Conservation (phyloP, 2,329 filamentous ascomycete genomes). For the Cordyceps cicadae region DNA sequence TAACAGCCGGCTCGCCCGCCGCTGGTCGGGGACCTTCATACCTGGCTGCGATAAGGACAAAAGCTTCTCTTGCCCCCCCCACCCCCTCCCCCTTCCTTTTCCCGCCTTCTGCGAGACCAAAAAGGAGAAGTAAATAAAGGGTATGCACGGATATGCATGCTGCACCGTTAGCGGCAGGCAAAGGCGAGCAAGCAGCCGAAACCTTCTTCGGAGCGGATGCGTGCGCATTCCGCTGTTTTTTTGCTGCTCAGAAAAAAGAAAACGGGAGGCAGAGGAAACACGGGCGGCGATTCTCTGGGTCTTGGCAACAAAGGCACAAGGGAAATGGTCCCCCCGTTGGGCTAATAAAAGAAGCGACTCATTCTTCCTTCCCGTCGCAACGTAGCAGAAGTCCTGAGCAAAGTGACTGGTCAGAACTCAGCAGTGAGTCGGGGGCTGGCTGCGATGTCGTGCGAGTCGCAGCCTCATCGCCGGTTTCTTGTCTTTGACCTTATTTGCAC, state of each 20-base stretch:
- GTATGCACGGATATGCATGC: too few species aligned
- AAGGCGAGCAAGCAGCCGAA: too few species aligned
- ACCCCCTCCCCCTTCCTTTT: too few species aligned
- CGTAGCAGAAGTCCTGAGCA: background rate
- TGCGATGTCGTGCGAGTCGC: background rate
- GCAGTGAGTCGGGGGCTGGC: background rate
- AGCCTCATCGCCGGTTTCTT: constrained; percentile 1
- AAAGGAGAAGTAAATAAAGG: too few species aligned
- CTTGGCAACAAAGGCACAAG: background rate
- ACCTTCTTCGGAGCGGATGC: too few species aligned
- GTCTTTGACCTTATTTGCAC: background rate
- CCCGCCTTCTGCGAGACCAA: too few species aligned
- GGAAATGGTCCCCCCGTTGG: background rate
- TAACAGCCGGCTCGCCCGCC: too few species aligned
- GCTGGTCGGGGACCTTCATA: too few species aligned
- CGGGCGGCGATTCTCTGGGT: background rate
- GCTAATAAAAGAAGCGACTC: background rate
- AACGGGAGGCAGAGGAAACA: background rate
- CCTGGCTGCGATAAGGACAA: too few species aligned
- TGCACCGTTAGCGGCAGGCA: too few species aligned
- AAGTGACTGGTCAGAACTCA: background rate
- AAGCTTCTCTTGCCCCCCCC: too few species aligned
- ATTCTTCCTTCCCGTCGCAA: background rate
- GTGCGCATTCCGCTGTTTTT: too few species aligned
- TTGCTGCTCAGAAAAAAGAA: background rate